phyloP scores from a whole-genome alignment of 768 basidiomycete species.

The Psilocybe sp. region DNA sequence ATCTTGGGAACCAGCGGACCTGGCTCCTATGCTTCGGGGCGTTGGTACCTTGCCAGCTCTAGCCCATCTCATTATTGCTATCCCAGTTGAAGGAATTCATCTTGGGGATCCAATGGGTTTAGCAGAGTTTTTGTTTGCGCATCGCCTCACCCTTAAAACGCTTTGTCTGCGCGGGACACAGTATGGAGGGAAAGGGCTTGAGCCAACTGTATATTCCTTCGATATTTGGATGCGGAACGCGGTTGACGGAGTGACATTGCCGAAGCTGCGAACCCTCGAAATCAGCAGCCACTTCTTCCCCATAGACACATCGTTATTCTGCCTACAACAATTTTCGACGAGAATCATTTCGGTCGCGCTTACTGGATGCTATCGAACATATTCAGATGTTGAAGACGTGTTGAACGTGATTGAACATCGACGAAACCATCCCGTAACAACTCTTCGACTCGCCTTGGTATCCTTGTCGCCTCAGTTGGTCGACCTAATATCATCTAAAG shows the following conservation, averaged over 20 bases:
- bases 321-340: slow-evolving; percentile 30
- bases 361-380: slow-evolving; percentile 36
- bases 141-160: slow-evolving; percentile 30
- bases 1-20: slow-evolving; percentile 43
- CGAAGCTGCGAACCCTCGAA: slow-evolving; percentile 29
- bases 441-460: slow-evolving; percentile 37
- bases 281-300: slow-evolving; percentile 35
- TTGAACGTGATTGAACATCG: slow-evolving; percentile 20
- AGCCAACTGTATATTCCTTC: slow-evolving; percentile 28
- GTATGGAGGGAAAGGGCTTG: slow-evolving; percentile 31
- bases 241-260: slow-evolving; percentile 22
- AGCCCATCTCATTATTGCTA: slow-evolving; percentile 33
- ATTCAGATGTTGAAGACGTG: slow-evolving; percentile 31
- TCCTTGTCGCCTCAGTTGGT: slow-evolving; percentile 40
- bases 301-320: slow-evolving; percentile 30
- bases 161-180: slow-evolving; percentile 43
- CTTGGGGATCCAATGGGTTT: slow-evolving; percentile 40
- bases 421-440: slow-evolving; percentile 21
- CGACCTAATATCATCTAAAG: slow-evolving; percentile 35
- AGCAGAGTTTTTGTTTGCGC: slow-evolving; percentile 32
- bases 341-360: slow-evolving; percentile 34
- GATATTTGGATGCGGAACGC: slow-evolving; percentile 34
- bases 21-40: slow-evolving; percentile 37
- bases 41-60: slow-evolving; percentile 30
- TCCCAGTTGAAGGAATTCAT: slow-evolving; percentile 38